Evolutionary conservation across 352 stramenopile species (phyloP), one percentile per base, ranked within the genome.

Genomic region (Phytophthora cactorum): DNA sequence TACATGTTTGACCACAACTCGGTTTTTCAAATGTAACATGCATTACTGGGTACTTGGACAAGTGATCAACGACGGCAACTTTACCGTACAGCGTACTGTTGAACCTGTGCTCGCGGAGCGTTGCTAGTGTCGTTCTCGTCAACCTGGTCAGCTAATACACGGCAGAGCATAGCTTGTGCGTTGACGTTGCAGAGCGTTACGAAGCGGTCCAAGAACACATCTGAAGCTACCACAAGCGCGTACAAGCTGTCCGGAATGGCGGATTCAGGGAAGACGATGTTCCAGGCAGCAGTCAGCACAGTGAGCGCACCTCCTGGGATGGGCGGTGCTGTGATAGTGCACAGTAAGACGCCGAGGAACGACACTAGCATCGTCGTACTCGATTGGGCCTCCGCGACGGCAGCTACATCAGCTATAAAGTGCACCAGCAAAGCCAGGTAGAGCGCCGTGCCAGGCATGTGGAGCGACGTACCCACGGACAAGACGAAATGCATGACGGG

Each of bases 111-210:
- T 6, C 47, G 59, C 55, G 65, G 50, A 52, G 38, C 36, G 38
- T 38, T 71, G 46, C 31, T 27, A 17, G 43, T 22, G 29, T 55
- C 49, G 11, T 65, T 63, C 3, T 81, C 72, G 59, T 85, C 76
- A 39, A 88, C 59, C 52, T 95, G 83, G 28, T 92, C 79, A 52
- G 83, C 82, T 54, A 95, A 72, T 51, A 95, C 84, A 32, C 82
- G 84, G 22, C 72, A 85, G 46, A 92, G 66, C 74, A 95, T 88
- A 14, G 85, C 84, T 68, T 92, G 82, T 29, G 78, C 74, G 58
- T 89, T 88, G 36, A 95, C 77, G 63, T 95, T 95, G 68, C 78
- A 84, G 32, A 92, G 60, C 4, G 87, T 93, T 7, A 90, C 70
- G 32, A 93, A 65, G 52, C 87, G 87, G 36, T 93, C 84, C 15